These are phyloP conservation scores for Gynostemma pentaphyllum DNA, from an alignment of 306 rosid genomes.

Conservation along the genomic window DNA sequence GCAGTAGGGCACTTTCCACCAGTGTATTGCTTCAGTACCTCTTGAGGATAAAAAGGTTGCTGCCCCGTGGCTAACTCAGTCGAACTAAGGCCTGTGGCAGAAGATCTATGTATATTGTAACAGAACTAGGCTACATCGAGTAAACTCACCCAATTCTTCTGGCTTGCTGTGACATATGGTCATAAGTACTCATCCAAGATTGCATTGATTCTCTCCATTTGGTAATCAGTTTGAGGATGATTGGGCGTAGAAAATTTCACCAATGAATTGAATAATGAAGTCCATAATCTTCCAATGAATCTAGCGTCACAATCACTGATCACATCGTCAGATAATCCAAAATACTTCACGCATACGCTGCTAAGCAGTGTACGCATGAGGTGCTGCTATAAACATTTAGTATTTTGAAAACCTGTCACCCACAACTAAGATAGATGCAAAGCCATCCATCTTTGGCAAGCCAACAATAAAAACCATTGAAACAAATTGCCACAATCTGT, in stretches of 20 bases:
- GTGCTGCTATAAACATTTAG: not conserved
- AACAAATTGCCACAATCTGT: not conserved
- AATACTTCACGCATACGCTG: not conserved
- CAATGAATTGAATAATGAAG: not conserved
- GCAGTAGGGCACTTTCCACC: not conserved
- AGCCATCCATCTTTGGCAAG: not conserved
- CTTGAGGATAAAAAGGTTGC: not conserved
- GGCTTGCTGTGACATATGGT: not conserved
- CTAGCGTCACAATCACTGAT: not conserved
- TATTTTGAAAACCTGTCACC: not conserved
- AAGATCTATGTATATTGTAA: too few species aligned
- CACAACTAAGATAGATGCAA: not conserved
- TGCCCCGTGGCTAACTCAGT: not conserved
- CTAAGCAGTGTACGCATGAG: not conserved
- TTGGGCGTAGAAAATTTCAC: not conserved
- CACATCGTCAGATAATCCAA: not conserved
- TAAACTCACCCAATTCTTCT: not conserved
- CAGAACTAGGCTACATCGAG: not conserved
- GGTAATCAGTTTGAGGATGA: not conserved
- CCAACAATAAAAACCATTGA: constrained; percentile 8
- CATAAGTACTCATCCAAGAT: not conserved
- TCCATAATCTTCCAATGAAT: not conserved
- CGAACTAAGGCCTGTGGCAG: not conserved
- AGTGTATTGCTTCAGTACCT: not conserved
- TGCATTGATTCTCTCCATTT: not conserved